Evolutionary conservation across 2,329 filamentous ascomycete species (phyloP), one percentile per base, ranked within the genome.

Genomic region (Nemania sp.): DNA sequence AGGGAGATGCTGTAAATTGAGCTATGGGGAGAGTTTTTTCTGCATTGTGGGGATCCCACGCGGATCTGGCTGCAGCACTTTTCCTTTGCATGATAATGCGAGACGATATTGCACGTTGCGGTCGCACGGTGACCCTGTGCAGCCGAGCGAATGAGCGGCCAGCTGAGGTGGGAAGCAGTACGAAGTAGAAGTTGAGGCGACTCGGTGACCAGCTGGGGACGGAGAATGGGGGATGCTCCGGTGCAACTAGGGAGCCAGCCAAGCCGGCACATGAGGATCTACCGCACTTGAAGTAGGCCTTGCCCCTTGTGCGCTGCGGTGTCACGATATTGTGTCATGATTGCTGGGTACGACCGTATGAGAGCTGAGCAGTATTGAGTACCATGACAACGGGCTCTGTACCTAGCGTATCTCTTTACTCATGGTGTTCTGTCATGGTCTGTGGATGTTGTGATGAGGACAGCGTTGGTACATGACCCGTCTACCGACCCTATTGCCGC

Each of bases 221-320:
- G 37, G 20, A 40, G 15, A 37, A n/a, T n/a, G n/a, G n/a, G n/a
- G 28, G 28, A 31, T 31, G 28, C 15, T 39, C 34, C 33, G 20
- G 33, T 20, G 7, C 31, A 7, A 19, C 5, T 36, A 7, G 2
- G 9, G 33, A 49, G 44, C 11, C 31, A 56, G 58, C 49, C 52
- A 56, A 58, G 55, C 55, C 43, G 55, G 58, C 42, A 60, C 46
- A 60, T 58, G 42, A 54, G 23, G 49, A 60, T 56, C 53, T 51
- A 56, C 53, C 46, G 36, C 53, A 48, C 36, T 49, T 23, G 37
- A 40, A 28, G 31, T 37, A 42, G 36, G 46, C 34, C 4, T 31
- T 24, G 15, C 37, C 39, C 28, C 28, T 36, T 24, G 30, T 28
- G 11, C 36, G 49, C 44, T 40, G 49, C 9, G 3, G 40, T 39